phyloP scores from a whole-genome alignment of 2,329 filamentous ascomycete species.

The Diaporthe nobilis region DNA sequence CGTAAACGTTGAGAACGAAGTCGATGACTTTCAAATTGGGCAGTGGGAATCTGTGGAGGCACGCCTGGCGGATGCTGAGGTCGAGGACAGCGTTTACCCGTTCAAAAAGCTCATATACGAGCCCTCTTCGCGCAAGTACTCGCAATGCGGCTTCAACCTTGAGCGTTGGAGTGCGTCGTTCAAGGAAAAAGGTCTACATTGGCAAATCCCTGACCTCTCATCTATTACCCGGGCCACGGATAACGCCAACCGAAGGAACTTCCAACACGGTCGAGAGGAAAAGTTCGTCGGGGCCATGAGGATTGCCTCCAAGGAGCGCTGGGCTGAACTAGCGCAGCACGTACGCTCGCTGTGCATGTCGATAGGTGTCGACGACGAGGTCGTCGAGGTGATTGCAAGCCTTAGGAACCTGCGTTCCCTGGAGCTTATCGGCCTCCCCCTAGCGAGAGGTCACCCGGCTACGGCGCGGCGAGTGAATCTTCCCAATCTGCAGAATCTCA shows the following conservation, averaged over 20 bases:
- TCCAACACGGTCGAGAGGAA: slow-evolving; percentile 2
- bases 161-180: neutral
- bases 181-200: neutral
- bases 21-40: neutral
- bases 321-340: slow-evolving; percentile 4
- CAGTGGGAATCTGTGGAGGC: neutral
- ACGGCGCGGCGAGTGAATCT: neutral
- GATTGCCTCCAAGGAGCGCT: slow-evolving; percentile 1
- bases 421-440: neutral
- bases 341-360: slow-evolving; percentile 4
- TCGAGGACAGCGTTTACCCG: neutral
- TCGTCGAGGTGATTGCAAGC: neutral
- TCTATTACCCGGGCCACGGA: neutral
- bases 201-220: neutral
- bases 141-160: neutral
- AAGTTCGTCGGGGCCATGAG: slow-evolving; percentile 1
- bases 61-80: neutral
- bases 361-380: slow-evolving; percentile 10
- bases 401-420: neutral
- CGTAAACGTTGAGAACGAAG: neutral
- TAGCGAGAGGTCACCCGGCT: neutral
- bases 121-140: slow-evolving; percentile 4
- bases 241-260: neutral
- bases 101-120: slow-evolving; percentile 15
- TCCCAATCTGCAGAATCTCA: neutral